phyloP scores from a whole-genome alignment of 495 filamentous ascomycete species.

The Trichocladium uniseriatum region DNA sequence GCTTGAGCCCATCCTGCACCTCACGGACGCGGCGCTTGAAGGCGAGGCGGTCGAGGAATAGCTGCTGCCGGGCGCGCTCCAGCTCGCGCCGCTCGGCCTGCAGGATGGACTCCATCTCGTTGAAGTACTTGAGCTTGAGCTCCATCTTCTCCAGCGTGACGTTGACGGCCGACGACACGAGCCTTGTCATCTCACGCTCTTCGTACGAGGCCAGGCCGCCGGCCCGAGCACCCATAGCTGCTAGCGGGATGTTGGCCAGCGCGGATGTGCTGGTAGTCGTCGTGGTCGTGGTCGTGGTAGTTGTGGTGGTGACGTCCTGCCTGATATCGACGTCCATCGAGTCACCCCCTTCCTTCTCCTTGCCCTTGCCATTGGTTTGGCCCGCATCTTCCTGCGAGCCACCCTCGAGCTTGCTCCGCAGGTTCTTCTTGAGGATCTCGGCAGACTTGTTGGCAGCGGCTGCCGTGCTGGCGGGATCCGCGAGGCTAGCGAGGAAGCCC shows the following conservation, averaged over 20 bases:
- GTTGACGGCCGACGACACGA: slow-evolving; percentile 80
- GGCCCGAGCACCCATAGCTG: slow-evolving; percentile 73
- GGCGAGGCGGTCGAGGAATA: slow-evolving; percentile 82
- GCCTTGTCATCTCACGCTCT: slow-evolving; percentile 88
- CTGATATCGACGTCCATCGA: slow-evolving; percentile 47
- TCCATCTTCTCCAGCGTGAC: slow-evolving; percentile 74
- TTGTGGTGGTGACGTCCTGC: slow-evolving; percentile 33
- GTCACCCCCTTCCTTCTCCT: slow-evolving; percentile 47
- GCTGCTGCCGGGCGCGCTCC: slow-evolving; percentile 78
- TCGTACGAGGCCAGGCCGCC: slow-evolving; percentile 86
- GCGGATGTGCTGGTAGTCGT: slow-evolving; percentile 46
- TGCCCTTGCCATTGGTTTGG: slow-evolving; percentile 34
- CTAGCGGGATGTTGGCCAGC: slow-evolving; percentile 70
- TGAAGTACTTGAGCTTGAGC: slow-evolving; percentile 83
- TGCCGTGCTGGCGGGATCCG: slow-evolving; percentile 78
- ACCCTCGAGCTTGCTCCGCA: slow-evolving; percentile 65
- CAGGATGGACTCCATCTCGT: slow-evolving; percentile 85
- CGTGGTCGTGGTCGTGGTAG: slow-evolving; percentile 33
- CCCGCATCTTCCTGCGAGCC: slow-evolving; percentile 35
- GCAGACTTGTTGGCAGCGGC: slow-evolving; percentile 79
- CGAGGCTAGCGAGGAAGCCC: slow-evolving; percentile 79
- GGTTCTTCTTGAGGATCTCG: slow-evolving; percentile 67
- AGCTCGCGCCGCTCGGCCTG: slow-evolving; percentile 88
- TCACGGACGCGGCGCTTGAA: slow-evolving; percentile 82
- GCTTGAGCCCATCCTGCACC: slow-evolving; percentile 65